Evolutionary conservation across 768 basidiomycete species (phyloP), one percentile per base, ranked within the genome.

Genomic region (Collybia mongolica): DNA sequence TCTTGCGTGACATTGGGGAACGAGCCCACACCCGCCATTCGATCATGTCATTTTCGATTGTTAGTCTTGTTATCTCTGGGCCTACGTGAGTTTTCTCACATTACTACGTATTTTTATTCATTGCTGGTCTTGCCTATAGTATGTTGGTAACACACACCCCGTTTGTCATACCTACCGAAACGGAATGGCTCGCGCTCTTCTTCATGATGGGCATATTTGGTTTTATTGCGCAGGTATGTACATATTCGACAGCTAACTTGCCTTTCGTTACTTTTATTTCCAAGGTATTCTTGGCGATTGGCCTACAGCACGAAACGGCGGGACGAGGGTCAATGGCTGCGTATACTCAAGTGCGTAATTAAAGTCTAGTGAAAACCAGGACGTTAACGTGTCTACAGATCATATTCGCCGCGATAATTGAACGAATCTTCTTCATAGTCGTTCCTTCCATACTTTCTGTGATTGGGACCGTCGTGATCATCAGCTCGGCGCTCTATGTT

Each of bases 1-100:
- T 58, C 1, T 65, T 77, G 24, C 81, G 89, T 12, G 78, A 79
- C 1, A 88, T 93, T 26, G 91, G 91, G 0, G 82, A 76, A 48
- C 76, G 84, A 3, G 90, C 90, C 0, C 84, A 87, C 55, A 72
- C 89, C 1, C 64, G 91, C 49, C 90, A 94, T 62, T 72, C 78
- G 18, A 46, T 38, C 22, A 22, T 46, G 36, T 46, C 45, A 19
- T 46, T 84, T 77, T 44, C 73, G 82, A 0, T 44, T 71, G 18
- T 62, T 67, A 38, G 45, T 12, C 32, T 32, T 15, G 36, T 46
- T 12, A 38, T 46, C 14, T 15, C 38, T 23, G 35, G 20, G 6
- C 38, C 36, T 15, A n/a, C 35, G 45, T 46, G 24, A 6, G 35
- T 20, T 22, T 45, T 38, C 24, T 18, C 19, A 14, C 17, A 20